A percentile compares a stretch with the other conserved stretches of the same genome.
phyloP scores from a whole-genome alignment of 208 protist genomes.

The Crithidia bombi region DNA sequence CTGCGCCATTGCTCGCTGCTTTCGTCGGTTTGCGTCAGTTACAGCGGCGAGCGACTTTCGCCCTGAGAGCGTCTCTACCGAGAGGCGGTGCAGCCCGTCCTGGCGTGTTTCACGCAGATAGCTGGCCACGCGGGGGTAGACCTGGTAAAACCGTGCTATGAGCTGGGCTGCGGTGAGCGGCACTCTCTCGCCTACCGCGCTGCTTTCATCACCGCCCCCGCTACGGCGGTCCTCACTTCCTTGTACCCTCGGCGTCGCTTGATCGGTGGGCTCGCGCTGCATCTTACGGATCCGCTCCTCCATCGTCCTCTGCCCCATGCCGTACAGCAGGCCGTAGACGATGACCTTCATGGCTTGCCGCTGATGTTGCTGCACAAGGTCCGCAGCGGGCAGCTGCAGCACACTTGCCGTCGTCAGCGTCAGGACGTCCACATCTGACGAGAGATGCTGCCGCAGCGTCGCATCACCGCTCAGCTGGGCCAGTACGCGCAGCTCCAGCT shows the following conservation, averaged over 20 bases:
- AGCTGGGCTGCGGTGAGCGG: conserved; percentile 44
- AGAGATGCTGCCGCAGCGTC: conserved; percentile 56
- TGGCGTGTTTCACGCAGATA: conserved; percentile 64
- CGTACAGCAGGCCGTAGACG: conserved; percentile 91
- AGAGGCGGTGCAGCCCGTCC: conserved; percentile 39
- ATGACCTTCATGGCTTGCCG: conserved; percentile 79
- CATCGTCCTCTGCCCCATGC: conserved; percentile 80
- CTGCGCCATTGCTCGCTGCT: conserved; percentile 70
- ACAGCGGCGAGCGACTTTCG: conserved; percentile 44
- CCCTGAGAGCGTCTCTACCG: conserved; percentile 56
- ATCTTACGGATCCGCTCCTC: conserved; percentile 42
- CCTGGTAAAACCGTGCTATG: conserved; percentile 50
- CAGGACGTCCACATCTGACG: conserved; percentile 51
- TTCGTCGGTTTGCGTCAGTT: conserved; percentile 50
- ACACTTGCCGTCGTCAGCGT: conserved; percentile 51
- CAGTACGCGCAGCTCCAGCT: conserved; percentile 84
- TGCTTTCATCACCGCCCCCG: no score
- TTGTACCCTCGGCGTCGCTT: not conserved
- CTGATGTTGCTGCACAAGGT: conserved; percentile 42
- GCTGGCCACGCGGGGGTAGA: conserved; percentile 61
- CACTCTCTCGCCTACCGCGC: no score
- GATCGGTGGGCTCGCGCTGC: not conserved
- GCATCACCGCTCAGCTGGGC: conserved; percentile 75
- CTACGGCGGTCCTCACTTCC: not conserved
- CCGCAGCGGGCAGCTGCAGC: conserved; percentile 26